Evolutionary conservation across 495 filamentous ascomycete genomes (phyloP), one percentile per base, ranked within the genome.

Genomic region (Aspergillus diversus): DNA sequence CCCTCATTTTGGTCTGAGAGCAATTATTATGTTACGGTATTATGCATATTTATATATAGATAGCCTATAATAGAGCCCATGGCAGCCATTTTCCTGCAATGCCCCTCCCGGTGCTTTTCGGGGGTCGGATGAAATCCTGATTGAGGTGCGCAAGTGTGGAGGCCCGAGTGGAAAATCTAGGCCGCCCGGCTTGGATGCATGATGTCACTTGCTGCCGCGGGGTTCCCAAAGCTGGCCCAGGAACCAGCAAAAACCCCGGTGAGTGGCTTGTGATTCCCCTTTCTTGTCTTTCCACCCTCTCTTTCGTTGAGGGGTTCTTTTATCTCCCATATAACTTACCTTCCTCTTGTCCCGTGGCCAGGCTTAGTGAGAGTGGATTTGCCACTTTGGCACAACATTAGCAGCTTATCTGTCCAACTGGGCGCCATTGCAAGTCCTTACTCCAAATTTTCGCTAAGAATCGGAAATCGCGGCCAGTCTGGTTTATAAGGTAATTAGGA

Each of bases 171-270:
- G 55, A 34, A 39, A 9, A 46, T 58, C 61, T 52, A 48, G 37
- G 43, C 43, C 33, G 42, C 21, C 55, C 39, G 32, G 52, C 31
- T n/a, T 33, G 33, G 15, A 35, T 55, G 55, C 48, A 69, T 70
- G 68, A 67, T 67, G 65, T 70, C 68, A 70, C 59, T 37, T 27
- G 35, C 46, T 54, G 50, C 62, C 56, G 68, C 68, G 68, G 68
- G 68, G 64, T 65, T 67, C 33, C 33, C 55, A 15, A 27, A 48
- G 42, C 31, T 62, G 39, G 33, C 53, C 53, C 61, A 67, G 67
- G 61, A 67, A 70, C 67, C 61, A 46, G 60, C 55, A 68, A 62
- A 53, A 55, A 33, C 33, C 57, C 46, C 34, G 54, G 11, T 56
- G 17, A 48, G 49, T 21, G 47, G 35, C 64, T 59, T 52, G 35